A percentile compares a stretch with the other conserved stretches of the same genome.
Evolutionary conservation across 768 basidiomycete genomes (phyloP).

Genomic region (Lyophyllum shimeji): DNA sequence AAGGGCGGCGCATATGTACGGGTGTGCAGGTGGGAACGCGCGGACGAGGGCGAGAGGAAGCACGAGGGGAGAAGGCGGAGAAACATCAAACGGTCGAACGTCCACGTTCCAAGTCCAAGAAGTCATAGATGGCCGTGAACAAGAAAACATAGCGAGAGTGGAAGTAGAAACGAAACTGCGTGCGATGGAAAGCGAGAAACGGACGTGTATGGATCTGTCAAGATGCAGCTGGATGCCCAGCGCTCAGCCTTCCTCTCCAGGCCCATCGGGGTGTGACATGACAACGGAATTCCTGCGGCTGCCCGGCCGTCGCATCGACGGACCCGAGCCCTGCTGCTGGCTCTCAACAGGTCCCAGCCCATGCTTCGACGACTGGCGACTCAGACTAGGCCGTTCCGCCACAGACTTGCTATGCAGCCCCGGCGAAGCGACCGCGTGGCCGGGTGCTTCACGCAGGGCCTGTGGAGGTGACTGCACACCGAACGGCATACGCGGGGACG

Average conservation of each 20-base stretch:
- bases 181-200: slow-evolving; percentile 4
- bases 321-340: slow-evolving; percentile 12
- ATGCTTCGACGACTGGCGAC: slow-evolving; percentile 23
- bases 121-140: slow-evolving; percentile 14
- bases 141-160: slow-evolving; percentile 8
- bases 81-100: neutral
- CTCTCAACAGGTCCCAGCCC: slow-evolving; percentile 4
- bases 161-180: slow-evolving; percentile 6
- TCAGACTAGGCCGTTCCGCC: slow-evolving; percentile 25
- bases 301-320: slow-evolving; percentile 20
- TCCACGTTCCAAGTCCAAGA: slow-evolving; percentile 14
- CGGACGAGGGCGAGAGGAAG: neutral
- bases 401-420: slow-evolving; percentile 20
- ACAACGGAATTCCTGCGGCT: slow-evolving; percentile 37
- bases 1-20: neutral
- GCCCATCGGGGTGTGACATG: slow-evolving; percentile 32
- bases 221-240: slow-evolving; percentile 8
- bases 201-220: neutral
- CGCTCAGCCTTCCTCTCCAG: slow-evolving; percentile 16
- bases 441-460: slow-evolving; percentile 29
- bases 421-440: slow-evolving; percentile 18
- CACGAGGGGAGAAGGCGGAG: slow-evolving; percentile 1
- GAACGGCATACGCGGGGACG: slow-evolving; percentile 20
- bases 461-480: slow-evolving; percentile 33
- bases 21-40: neutral